These are phyloP conservation scores for Blastomyces gilchristii DNA, from an alignment of 2,329 filamentous ascomycete species.

Conservation along the genomic window DNA sequence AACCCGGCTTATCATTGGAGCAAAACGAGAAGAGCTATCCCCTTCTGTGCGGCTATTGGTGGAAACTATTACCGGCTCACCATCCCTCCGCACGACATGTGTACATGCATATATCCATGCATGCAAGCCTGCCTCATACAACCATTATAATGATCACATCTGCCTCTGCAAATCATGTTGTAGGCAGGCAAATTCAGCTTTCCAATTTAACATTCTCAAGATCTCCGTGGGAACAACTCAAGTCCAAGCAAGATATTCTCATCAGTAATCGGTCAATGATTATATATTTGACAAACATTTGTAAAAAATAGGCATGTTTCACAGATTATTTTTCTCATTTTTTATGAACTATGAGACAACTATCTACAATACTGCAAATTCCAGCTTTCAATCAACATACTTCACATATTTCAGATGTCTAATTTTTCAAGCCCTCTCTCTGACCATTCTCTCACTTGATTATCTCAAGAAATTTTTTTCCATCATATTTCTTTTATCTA, in stretches of 20 bases:
- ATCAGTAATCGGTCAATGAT: not conserved
- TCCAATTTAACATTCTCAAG: no score
- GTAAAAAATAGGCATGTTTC: not conserved
- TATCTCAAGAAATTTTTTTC: not conserved
- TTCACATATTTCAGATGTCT: no score
- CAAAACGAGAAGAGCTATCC: not conserved
- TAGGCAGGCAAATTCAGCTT: no score
- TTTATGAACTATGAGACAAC: no score
- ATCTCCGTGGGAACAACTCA: no score
- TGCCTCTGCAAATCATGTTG: not conserved
- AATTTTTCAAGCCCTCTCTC: no score
- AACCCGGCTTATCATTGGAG: not conserved
- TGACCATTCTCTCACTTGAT: no score
- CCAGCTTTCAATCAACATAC: no score
- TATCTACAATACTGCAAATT: no score
- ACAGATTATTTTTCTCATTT: not conserved
- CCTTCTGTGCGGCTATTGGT: not conserved
- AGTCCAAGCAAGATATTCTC: no score
- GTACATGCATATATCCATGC: not conserved
- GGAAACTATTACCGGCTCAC: not conserved
- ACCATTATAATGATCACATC: not conserved
- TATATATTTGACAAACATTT: not conserved
- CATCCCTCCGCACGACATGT: not conserved
- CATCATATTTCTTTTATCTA: not conserved
- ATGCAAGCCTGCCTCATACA: not conserved